Conservation (phyloP, 2,329 filamentous ascomycete species). For the Chalaropsis ovoidea region DNA sequence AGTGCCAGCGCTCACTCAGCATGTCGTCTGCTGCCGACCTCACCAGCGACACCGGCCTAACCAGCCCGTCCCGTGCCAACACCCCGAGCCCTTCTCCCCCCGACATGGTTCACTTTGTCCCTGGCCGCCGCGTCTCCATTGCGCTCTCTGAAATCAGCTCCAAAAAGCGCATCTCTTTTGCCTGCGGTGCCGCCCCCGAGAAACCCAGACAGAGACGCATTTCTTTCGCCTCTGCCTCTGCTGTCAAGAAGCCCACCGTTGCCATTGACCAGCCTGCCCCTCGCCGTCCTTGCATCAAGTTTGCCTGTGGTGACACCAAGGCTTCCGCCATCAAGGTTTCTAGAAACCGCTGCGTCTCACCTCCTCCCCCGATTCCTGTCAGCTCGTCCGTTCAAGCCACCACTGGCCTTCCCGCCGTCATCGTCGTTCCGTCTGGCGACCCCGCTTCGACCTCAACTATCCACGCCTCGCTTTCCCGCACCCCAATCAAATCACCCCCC, state of each 20-base stretch:
- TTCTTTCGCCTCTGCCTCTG: conserved; percentile 9
- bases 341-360: conserved; percentile 21
- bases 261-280: conserved; percentile 28
- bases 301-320: conserved; percentile 46
- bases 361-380: conserved; percentile 16
- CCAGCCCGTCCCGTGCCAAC: conserved; percentile 76
- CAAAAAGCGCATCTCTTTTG: conserved; percentile 26
- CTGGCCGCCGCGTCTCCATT: conserved; percentile 27
- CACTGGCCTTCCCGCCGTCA: conserved; percentile 10
- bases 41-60: conserved; percentile 87
- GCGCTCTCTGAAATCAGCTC: conserved; percentile 19
- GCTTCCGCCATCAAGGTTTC: conserved; percentile 3
- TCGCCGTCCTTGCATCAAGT: conserved; percentile 59
- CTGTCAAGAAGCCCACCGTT: conserved; percentile 14
- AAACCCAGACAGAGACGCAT: conserved; percentile 14
- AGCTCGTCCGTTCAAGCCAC: conserved; percentile 14
- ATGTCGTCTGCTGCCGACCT: conserved; percentile 76
- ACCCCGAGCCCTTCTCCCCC: conserved; percentile 81
- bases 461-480: conserved; percentile 14
- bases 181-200: conserved; percentile 18
- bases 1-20: conserved; percentile 38
- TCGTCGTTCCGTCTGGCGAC: conserved; percentile 7
- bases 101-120: conserved; percentile 39
- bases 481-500: conserved; percentile 19
- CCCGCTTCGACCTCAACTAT: conserved; percentile 23